Conservation (phyloP, 1,139 yeast genomes). For the Hansenula sp. region DNA sequence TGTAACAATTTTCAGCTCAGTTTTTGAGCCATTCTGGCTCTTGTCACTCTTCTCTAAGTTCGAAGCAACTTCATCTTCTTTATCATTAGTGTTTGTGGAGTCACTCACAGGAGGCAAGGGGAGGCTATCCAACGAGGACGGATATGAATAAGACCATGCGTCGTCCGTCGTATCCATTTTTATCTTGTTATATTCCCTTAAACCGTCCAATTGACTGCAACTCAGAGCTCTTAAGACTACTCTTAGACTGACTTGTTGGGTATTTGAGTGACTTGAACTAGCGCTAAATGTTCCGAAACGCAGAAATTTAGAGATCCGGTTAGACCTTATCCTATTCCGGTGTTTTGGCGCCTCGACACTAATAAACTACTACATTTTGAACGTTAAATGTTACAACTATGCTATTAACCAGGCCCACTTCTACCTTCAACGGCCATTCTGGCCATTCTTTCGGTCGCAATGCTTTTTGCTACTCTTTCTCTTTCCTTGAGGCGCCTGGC, state of each 20-base stretch:
- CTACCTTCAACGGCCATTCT: conserved; percentile 18
- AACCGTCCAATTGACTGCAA: no score
- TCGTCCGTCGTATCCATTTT: conserved; percentile 1
- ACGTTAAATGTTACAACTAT: not conserved
- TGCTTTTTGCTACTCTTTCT: conserved; percentile 55
- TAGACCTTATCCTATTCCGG: no score
- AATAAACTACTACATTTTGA: not conserved
- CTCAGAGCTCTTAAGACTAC: no score
- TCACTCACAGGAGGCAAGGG: not conserved
- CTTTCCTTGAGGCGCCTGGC: conserved; percentile 56
- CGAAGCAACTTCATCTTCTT: not conserved
- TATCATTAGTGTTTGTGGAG: not conserved
- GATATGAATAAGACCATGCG: conserved; percentile 2
- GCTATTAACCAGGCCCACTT: not conserved
- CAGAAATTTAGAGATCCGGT: not conserved
- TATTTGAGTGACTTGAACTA: no score
- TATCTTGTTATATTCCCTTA: not conserved
- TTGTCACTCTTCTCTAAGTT: not conserved
- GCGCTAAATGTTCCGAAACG: not conserved
- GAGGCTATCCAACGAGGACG: not conserved
- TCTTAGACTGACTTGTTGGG: no score
- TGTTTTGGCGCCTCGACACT: not conserved
- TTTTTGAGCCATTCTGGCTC: not conserved
- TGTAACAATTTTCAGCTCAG: not conserved
- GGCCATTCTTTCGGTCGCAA: conserved; percentile 52